Evolutionary conservation across 768 basidiomycete species (phyloP), one percentile per base, ranked within the genome.

Genomic region (Cystobasidium ongulense): DNA sequence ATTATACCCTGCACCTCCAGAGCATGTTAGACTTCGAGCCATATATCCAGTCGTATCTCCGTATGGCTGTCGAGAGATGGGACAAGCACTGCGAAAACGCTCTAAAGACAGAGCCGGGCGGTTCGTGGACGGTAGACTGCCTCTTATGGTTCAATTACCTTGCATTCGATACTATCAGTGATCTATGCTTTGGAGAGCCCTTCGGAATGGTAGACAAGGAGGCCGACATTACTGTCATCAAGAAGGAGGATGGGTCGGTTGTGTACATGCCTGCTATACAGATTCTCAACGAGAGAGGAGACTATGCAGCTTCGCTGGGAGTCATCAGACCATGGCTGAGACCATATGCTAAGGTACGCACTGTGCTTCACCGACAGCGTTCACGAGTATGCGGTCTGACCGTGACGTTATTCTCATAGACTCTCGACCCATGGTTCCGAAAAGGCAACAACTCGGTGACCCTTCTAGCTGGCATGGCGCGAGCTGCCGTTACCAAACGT

Each of bases 271-370:
- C 91, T 4, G 92, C 91, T 21, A 76, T 79, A 17, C 59, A 76
- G 78, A 92, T 94, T 76, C 85, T 95, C 54, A 93, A 94, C 80
- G 88, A 88, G 71, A 88, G 92, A n/a, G 92, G 92, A 74, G 90
- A 91, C 80, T 93, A 85, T 81, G 89, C 89, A 1, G 89, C 90
- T 74, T 87, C 90, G 0, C 87, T 92, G 84, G 92, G 91, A 17
- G 87, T 86, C 10, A 83, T 93, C 13, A 89, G 90, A 0, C 84
- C 86, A 0, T 86, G 84, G 82, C 86, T 88, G 85, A 86, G 81
- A 57, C 78, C 77, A 3, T 78, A 75, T 63, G 76, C 75, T 59
- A 78, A 77, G 67, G 70, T 74, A 41, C n/a, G n/a, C n/a, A n/a
- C n/a, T 39, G 75, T 7, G n/a, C 1, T 29, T 10, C 27, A 18